phyloP scores from a whole-genome alignment of 2,329 filamentous ascomycete species.

The Aspergillus ustus region DNA sequence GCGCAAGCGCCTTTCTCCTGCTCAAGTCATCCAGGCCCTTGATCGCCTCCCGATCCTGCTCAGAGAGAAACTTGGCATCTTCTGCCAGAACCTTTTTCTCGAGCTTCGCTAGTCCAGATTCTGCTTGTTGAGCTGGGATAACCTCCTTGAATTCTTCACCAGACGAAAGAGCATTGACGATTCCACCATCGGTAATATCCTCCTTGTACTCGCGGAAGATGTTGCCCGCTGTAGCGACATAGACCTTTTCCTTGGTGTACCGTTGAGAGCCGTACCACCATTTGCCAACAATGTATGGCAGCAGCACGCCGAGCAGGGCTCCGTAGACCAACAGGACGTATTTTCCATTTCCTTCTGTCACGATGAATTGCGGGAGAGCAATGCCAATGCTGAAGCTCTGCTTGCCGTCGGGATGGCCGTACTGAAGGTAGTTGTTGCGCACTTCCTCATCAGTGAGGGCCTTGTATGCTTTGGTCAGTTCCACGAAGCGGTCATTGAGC shows the following conservation, averaged over 20 bases:
- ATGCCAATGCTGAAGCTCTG: slow-evolving; percentile 98
- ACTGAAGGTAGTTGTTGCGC: slow-evolving; percentile 95
- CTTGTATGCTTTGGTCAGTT: slow-evolving; percentile 97
- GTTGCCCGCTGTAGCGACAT: slow-evolving; percentile 91
- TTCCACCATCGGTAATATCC: slow-evolving; percentile 75
- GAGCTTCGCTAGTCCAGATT: slow-evolving; percentile 78
- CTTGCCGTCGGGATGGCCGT: slow-evolving; percentile 95
- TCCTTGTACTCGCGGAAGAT: slow-evolving; percentile 94
- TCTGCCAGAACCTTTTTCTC: slow-evolving; percentile 78
- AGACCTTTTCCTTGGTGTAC: slow-evolving; percentile 88
- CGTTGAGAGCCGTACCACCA: slow-evolving; percentile 99
- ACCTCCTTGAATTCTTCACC: slow-evolving; percentile 83
- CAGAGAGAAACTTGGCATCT: slow-evolving; percentile 62
- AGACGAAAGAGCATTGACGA: slow-evolving; percentile 79
- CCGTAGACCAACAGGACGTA: slow-evolving; percentile 93
- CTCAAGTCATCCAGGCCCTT: slow-evolving; percentile 79
- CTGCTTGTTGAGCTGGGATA: slow-evolving; percentile 76
- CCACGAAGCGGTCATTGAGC: slow-evolving; percentile 87
- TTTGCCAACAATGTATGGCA: slow-evolving; percentile 90
- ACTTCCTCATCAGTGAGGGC: slow-evolving; percentile 96
- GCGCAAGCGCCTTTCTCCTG: slow-evolving; percentile 81
- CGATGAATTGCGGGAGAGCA: slow-evolving; percentile 87
- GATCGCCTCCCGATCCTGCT: slow-evolving; percentile 76
- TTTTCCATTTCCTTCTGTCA: slow-evolving; percentile 92
- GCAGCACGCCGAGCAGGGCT: slow-evolving; percentile 79